Percentiles rank a stretch among this genome's conserved stretches.
Evolutionary conservation across 352 stramenopile species (phyloP).

Genomic region (Chrysophaeum taylorii): DNA sequence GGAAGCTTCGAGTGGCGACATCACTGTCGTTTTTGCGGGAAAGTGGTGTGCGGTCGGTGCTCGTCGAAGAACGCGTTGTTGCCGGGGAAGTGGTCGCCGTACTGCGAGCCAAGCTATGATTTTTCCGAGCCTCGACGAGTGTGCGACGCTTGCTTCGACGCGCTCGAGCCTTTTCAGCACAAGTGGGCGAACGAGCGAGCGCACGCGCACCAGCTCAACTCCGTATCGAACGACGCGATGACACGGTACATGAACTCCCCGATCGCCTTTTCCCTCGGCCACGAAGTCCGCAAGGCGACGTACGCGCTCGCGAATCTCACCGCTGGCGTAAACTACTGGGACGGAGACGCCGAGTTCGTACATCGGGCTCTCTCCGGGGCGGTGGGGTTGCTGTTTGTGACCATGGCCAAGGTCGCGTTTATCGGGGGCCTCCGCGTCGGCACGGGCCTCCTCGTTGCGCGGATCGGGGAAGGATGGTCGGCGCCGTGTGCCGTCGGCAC

Average conservation of each 20-base stretch:
- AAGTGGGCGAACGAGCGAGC: background rate
- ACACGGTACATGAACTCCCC: constrained; percentile 26
- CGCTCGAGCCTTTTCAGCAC: constrained; percentile 16
- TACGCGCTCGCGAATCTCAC: constrained; percentile 31
- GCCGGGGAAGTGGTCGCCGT: constrained; percentile 20
- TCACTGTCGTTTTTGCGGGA: constrained; percentile 67
- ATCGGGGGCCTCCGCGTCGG: constrained; percentile 10
- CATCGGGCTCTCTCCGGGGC: constrained; percentile 22
- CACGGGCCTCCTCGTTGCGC: background rate
- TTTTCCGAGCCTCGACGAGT: constrained; percentile 21
- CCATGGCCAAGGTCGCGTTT: constrained; percentile 26
- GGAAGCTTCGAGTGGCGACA: constrained; percentile 58
- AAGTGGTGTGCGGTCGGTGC: constrained; percentile 74
- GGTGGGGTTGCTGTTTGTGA: constrained; percentile 29
- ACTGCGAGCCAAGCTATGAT: no score
- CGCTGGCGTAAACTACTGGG: constrained; percentile 19
- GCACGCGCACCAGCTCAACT: background rate
- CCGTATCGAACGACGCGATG: background rate
- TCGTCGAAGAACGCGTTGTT: constrained; percentile 28
- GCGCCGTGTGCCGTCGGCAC: background rate
- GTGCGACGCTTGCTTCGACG: constrained; percentile 21
- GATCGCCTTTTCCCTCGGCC: constrained; percentile 21
- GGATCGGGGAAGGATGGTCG: background rate
- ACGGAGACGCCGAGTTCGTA: constrained; percentile 22
- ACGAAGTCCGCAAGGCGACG: constrained; percentile 27